Evolutionary conservation across 176 grass and related monocot species (phyloP).

Genomic region (Canna indica): DNA sequence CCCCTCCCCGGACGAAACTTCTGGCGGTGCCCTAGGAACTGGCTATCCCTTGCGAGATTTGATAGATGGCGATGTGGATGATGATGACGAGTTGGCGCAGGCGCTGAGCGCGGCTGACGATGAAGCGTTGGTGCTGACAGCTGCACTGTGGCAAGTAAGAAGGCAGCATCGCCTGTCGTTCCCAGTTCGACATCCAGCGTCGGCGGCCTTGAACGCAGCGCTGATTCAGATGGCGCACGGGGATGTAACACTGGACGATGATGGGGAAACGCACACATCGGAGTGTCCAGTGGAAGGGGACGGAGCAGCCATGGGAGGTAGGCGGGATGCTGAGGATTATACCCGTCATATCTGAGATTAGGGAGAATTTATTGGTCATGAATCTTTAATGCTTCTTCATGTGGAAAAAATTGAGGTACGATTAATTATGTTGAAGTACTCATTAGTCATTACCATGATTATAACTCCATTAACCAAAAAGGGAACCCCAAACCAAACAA

Average conservation of each 20-base stretch:
- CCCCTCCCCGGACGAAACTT: conserved; percentile 8
- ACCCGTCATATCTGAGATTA: conserved; percentile 46
- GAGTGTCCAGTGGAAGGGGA: conserved; percentile 35
- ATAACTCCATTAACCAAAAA: neutral
- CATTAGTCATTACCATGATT: neutral
- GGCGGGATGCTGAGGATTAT: conserved; percentile 32
- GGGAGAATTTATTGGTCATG: conserved; percentile 31
- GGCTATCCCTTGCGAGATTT: conserved; percentile 6
- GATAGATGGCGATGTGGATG: conserved; percentile 10
- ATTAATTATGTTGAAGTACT: neutral
- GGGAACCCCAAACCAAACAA: neutral
- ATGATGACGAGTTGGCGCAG: neutral
- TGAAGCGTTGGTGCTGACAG: conserved; percentile 5
- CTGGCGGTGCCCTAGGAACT: conserved; percentile 6
- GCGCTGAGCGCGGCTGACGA: conserved; percentile 1
- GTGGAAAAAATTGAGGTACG: neutral
- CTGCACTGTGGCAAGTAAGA: conserved; percentile 28
- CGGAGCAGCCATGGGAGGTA: conserved; percentile 6
- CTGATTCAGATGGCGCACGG: conserved; percentile 61
- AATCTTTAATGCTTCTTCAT: neutral
- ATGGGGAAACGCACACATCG: conserved; percentile 56
- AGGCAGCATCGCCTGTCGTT: conserved; percentile 19
- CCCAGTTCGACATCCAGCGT: neutral
- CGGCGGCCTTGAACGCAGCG: conserved; percentile 20
- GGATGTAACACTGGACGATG: conserved; percentile 38